Conservation (phyloP, 768 basidiomycete genomes). For the Lenzites betulinus region DNA sequence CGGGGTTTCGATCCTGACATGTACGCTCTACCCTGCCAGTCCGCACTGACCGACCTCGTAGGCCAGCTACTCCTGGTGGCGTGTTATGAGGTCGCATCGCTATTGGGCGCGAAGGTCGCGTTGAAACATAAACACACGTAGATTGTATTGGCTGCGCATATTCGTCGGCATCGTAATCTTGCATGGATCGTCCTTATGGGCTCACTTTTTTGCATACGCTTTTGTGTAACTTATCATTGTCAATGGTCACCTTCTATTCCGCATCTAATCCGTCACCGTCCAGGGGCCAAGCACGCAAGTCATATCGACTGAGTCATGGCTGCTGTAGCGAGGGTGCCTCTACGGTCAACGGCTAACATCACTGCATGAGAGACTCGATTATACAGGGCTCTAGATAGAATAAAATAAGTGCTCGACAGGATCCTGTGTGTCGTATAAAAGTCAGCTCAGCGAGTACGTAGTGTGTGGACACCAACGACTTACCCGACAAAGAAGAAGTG, state of each 20-base stretch:
- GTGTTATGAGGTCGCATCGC: constrained; percentile 69
- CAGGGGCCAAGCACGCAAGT: too few species aligned
- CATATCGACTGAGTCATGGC: too few species aligned
- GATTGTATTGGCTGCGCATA: neutral
- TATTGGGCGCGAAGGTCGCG: constrained; percentile 39
- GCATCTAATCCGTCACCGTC: too few species aligned
- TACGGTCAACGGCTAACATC: neutral
- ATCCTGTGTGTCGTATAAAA: neutral
- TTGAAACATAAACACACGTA: constrained; percentile 14
- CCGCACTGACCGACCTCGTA: constrained; percentile 82
- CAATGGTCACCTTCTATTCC: too few species aligned
- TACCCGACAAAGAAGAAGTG: neutral
- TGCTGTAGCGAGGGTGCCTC: neutral
- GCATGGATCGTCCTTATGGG: neutral
- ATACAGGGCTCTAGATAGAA: constrained; percentile 9
- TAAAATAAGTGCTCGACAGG: constrained; percentile 6
- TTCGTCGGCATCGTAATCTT: neutral
- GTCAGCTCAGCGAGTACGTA: neutral
- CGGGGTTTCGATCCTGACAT: constrained; percentile 83
- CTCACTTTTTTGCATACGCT: neutral
- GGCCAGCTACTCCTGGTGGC: constrained; percentile 80
- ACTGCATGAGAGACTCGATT: neutral
- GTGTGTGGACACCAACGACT: neutral
- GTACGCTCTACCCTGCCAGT: constrained; percentile 92
- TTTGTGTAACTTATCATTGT: constrained; percentile 6